A percentile compares a stretch with the other conserved stretches of the same genome.
phyloP scores from a whole-genome alignment of 2,329 filamentous ascomycete genomes.

The Herpotrichia juniperi region DNA sequence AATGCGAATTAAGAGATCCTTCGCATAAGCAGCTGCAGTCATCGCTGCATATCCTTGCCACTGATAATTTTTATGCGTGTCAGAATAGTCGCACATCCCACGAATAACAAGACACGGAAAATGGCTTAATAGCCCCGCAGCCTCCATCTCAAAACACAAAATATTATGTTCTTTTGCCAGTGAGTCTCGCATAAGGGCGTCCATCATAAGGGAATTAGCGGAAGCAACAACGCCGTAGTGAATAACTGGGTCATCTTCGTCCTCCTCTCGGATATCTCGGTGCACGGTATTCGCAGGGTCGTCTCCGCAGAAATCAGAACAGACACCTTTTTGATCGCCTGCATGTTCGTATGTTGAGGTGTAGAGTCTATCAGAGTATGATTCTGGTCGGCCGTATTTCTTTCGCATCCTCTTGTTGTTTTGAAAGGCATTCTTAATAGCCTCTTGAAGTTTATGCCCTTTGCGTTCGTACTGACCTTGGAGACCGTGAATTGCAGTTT shows the following conservation, averaged over 20 bases:
- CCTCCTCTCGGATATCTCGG: neutral
- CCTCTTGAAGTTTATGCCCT: slow-evolving; percentile 16
- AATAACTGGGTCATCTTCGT: slow-evolving; percentile 15
- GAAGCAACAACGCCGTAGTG: slow-evolving; percentile 27
- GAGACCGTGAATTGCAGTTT: slow-evolving; percentile 22
- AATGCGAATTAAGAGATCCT: slow-evolving; percentile 4
- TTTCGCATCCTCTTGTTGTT: slow-evolving; percentile 29
- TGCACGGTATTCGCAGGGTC: no score
- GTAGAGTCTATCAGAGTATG: neutral
- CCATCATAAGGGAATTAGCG: slow-evolving; percentile 23
- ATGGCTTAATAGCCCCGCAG: slow-evolving; percentile 19
- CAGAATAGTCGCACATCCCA: slow-evolving; percentile 28
- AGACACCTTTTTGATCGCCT: no score
- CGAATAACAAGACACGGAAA: slow-evolving; percentile 25
- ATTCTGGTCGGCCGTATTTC: slow-evolving; percentile 28
- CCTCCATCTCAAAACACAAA: slow-evolving; percentile 31
- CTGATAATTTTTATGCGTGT: slow-evolving; percentile 25
- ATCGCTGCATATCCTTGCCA: slow-evolving; percentile 16
- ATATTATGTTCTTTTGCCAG: slow-evolving; percentile 18
- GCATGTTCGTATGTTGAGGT: no score
- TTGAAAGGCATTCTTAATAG: slow-evolving; percentile 24
- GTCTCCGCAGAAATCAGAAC: no score
- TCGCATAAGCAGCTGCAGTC: slow-evolving; percentile 16
- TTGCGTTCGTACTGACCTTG: slow-evolving; percentile 20
- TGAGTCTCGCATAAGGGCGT: slow-evolving; percentile 15